phyloP scores from a whole-genome alignment of 2,329 filamentous ascomycete genomes.

The Botryosphaeria dothidea region DNA sequence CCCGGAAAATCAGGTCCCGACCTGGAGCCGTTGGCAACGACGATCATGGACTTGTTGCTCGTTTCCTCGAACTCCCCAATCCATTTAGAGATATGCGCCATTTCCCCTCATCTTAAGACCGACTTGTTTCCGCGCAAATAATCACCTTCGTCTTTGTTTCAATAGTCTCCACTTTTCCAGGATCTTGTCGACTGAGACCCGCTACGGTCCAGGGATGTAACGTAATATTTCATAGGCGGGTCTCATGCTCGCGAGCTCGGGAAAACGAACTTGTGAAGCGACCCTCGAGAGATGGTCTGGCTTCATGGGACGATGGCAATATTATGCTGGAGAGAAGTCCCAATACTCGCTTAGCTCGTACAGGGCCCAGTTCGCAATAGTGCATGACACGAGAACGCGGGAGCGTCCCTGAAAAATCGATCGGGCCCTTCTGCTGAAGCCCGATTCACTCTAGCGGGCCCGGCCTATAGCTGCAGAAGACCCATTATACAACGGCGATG shows the following conservation, averaged over 20 bases:
- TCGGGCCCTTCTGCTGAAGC: neutral
- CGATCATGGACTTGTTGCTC: neutral
- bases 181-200: neutral
- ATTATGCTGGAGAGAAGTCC: neutral
- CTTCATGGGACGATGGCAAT: neutral
- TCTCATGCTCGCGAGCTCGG: neutral
- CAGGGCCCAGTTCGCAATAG: neutral
- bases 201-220: neutral
- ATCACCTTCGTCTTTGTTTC: neutral
- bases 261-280: neutral
- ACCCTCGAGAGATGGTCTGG: neutral
- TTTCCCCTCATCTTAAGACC: neutral
- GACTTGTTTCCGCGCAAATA: neutral
- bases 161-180: neutral
- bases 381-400: neutral
- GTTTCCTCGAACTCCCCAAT: neutral
- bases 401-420: constrained; percentile 13
- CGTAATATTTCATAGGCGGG: neutral
- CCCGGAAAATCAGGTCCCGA: constrained; percentile 8
- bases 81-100: neutral
- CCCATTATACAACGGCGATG: constrained; percentile 6
- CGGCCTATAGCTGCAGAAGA: neutral
- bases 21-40: neutral
- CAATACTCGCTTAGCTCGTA: neutral
- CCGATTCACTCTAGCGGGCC: constrained; percentile 8